phyloP scores from a whole-genome alignment of 345 rosid genomes.

The Populus ilicifolia region DNA sequence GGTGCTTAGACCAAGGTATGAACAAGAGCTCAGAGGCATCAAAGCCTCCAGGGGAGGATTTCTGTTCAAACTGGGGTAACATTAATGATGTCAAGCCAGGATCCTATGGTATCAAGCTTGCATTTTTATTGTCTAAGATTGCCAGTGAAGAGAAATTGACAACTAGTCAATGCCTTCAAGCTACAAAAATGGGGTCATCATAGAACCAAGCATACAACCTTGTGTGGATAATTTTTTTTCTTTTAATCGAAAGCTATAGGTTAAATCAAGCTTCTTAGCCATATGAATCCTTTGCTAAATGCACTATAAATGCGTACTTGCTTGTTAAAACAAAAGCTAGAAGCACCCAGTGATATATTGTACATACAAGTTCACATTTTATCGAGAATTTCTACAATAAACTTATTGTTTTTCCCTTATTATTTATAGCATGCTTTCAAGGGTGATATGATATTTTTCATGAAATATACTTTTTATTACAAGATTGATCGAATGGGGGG shows the following conservation, averaged over 20 bases:
- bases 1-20: constrained; percentile 17
- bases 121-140: constrained; percentile 14
- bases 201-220: neutral
- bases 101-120: constrained; percentile 21
- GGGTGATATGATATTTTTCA: too few species aligned
- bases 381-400: too few species aligned
- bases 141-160: constrained; percentile 1
- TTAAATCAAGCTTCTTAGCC: neutral
- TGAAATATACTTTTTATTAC: too few species aligned
- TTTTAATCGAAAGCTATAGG: neutral
- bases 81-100: constrained; percentile 26
- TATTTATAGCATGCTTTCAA: too few species aligned
- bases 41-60: neutral
- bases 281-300: neutral
- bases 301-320: neutral
- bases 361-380: too few species aligned
- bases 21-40: constrained; percentile 3
- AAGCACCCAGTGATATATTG: too few species aligned
- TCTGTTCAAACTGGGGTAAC: constrained; percentile 19
- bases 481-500: too few species aligned
- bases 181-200: neutral
- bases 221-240: neutral
- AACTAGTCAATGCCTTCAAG: constrained; percentile 16
- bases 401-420: too few species aligned
- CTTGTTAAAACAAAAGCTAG: neutral